phyloP scores from a whole-genome alignment of 2,329 filamentous ascomycete species.

The Aureobasidium sp. region DNA sequence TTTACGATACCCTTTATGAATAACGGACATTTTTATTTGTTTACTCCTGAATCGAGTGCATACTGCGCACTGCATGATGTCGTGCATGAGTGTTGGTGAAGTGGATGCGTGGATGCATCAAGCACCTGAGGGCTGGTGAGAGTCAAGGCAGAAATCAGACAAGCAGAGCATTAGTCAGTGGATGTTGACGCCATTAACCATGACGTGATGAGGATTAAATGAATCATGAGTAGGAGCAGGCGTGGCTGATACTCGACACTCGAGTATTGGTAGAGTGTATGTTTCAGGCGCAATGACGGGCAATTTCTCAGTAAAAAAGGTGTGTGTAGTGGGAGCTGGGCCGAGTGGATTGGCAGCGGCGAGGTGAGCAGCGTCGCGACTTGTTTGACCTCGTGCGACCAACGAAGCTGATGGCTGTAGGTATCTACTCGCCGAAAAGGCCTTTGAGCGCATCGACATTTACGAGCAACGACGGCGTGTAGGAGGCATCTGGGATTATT shows the following conservation, averaged over 20 bases:
- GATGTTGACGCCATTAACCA: neutral
- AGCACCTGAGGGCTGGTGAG: too few species aligned
- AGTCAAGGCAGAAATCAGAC: neutral
- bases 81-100: neutral
- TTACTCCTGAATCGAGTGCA: neutral
- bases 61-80: neutral
- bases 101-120: neutral
- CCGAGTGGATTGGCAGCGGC: conserved; percentile 70
- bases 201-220: neutral
- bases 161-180: neutral
- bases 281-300: neutral
- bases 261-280: neutral
- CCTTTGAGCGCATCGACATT: conserved; percentile 61
- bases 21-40: neutral
- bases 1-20: conserved; percentile 10
- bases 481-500: conserved; percentile 85
- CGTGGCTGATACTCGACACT: neutral
- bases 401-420: conserved; percentile 25
- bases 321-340: conserved; percentile 78
- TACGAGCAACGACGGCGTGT: conserved; percentile 72
- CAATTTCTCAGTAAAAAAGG: conserved; percentile 41
- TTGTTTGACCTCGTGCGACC: neutral
- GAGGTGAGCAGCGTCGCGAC: conserved; percentile 40
- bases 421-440: conserved; percentile 63
- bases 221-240: neutral